Percentiles rank a stretch among this genome's conserved stretches.
Conservation (phyloP, 331 rosid genomes). For the Dryas integrifolia region DNA sequence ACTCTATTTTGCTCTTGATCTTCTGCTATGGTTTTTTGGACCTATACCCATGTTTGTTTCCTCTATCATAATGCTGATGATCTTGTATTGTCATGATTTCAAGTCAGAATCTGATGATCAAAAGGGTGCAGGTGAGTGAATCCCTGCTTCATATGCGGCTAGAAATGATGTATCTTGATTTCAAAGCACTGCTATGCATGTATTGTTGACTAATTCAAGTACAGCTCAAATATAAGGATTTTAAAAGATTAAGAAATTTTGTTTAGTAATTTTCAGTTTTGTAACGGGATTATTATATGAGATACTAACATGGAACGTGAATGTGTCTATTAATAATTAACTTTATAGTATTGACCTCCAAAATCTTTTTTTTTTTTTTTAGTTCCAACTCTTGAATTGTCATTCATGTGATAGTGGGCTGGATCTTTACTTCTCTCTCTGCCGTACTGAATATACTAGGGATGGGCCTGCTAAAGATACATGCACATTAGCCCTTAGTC, state of each 20-base stretch:
- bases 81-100: slow-evolving; percentile 51
- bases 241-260: neutral
- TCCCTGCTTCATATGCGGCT: neutral
- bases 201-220: neutral
- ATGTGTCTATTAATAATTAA: neutral
- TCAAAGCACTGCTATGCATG: neutral
- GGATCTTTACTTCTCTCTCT: too few relatives aligned
- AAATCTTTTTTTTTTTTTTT: neutral
- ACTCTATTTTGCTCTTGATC: slow-evolving; percentile 58
- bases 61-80: slow-evolving; percentile 41
- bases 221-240: neutral
- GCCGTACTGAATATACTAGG: too few relatives aligned
- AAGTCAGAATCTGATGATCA: slow-evolving; percentile 17
- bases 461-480: too few relatives aligned
- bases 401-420: neutral
- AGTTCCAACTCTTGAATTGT: too few relatives aligned
- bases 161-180: neutral
- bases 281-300: neutral
- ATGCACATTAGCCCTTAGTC: too few relatives aligned
- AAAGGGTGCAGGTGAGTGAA: neutral
- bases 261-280: neutral
- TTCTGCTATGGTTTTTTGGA: slow-evolving; percentile 73
- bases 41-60: slow-evolving; percentile 67
- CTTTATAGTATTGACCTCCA: neutral
- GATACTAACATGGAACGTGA: too few relatives aligned